Conservation (phyloP, 257 asterid genomes). For the Schizonepeta tenuifolia region DNA sequence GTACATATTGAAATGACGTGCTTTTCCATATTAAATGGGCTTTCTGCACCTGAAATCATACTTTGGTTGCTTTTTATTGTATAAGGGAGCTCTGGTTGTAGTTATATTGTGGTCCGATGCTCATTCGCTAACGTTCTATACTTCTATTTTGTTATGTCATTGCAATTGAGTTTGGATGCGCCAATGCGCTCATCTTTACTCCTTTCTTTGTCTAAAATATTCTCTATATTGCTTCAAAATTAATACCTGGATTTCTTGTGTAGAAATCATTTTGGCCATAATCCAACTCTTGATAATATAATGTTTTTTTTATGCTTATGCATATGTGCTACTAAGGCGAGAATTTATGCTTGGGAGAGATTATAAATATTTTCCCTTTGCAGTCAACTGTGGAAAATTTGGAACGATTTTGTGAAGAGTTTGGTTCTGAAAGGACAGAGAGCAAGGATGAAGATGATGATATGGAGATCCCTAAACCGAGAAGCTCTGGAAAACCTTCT, state of each 20-base stretch:
- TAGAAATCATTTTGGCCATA: not conserved
- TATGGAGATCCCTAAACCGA: conserved; percentile 51
- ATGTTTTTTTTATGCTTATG: conserved; percentile 13
- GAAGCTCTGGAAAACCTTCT: conserved; percentile 64
- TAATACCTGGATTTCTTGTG: conserved; percentile 1
- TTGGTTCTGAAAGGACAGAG: conserved; percentile 65
- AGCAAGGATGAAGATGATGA: conserved; percentile 53
- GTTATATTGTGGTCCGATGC: conserved; percentile 4
- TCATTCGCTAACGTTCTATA: not conserved
- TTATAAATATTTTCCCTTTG: conserved; percentile 16
- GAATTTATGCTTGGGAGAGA: not conserved
- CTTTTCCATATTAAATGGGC: not conserved
- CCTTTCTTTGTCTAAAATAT: not conserved
- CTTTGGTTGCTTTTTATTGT: not conserved
- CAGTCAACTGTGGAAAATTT: conserved; percentile 70
- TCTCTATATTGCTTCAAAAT: conserved; percentile 4
- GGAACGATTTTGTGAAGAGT: conserved; percentile 78
- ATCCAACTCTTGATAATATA: no score
- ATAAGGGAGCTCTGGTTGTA: not conserved
- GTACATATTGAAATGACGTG: no score
- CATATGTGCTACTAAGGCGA: not conserved
- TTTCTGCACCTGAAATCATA: conserved; percentile 1
- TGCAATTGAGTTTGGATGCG: not conserved
- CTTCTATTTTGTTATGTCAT: not conserved
- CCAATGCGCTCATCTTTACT: not conserved